Evolutionary conservation across 2,329 filamentous ascomycete species (phyloP).

Genomic region (Hortaea werneckii): DNA sequence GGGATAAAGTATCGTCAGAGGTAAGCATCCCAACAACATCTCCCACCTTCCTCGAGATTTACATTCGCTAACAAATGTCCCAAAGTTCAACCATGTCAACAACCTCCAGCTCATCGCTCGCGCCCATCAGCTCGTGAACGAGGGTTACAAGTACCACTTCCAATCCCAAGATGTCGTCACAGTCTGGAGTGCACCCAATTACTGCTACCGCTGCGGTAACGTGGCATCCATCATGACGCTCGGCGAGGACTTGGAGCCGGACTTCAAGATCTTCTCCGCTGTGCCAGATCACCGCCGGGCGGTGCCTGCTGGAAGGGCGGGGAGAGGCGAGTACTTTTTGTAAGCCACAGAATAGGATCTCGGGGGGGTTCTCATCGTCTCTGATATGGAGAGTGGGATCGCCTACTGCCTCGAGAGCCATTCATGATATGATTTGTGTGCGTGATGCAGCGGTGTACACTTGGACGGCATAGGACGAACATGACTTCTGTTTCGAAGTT

Average conservation of each 20-base stretch:
- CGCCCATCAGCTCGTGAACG: conserved; percentile 66
- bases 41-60: neutral
- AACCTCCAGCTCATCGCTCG: conserved; percentile 60
- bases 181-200: conserved; percentile 84
- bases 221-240: conserved; percentile 84
- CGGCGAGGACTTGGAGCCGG: conserved; percentile 71
- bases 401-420: neutral
- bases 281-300: conserved; percentile 79
- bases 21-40: conserved; percentile 18
- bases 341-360: conserved; percentile 17
- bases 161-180: conserved; percentile 85
- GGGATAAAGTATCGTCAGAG: conserved; percentile 62
- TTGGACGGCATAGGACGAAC: neutral
- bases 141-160: conserved; percentile 88
- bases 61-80: neutral
- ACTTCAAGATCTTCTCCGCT: conserved; percentile 85
- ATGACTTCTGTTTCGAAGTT: neutral
- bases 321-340: conserved; percentile 43
- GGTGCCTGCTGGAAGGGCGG: conserved; percentile 54
- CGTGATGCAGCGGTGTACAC: neutral
- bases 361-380: neutral
- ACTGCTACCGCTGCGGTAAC: conserved; percentile 93
- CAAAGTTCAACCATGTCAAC: conserved; percentile 63
- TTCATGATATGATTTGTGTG: neutral
- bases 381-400: neutral